Base-by-base conservation (phyloP, 768 basidiomycete genomes). In the Cyathus striatus region DNA sequence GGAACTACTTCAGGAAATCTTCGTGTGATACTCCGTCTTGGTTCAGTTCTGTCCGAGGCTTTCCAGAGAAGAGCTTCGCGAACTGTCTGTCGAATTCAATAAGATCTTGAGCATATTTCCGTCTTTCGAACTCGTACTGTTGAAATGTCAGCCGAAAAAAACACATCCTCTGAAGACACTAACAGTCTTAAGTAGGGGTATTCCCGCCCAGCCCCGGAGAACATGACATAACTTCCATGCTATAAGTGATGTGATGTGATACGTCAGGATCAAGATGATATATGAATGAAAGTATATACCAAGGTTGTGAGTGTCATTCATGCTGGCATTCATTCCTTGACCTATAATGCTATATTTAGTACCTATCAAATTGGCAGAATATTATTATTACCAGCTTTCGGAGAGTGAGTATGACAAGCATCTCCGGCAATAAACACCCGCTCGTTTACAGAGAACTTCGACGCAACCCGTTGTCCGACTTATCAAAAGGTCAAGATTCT, bases 391-490 rank as follows among this genome's bases (percentile, higher is more conserved):
- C 81, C 78, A 47, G 78, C 79, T 63, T 83, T 83, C 0, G 80
- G 79, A 0, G 76, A 81, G 59, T 81, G 80, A 1, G 79, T 81
- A 54, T 81, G 81, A 45, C 82, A 86, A 0, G 84, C 86, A 56
- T 87, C 86, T 0, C 86, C 86, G 1, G 78, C 81, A 43, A 90
- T 86, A 57, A 89, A 88, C 1, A 86, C 72, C 1, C 86, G 74
- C 2, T 83, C 71, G n/a, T 75, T 56, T 2, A 73, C 61, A 18
- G 78, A 77, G 57, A 73, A 89, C 9, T 63, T 66, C 4, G 81
- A 74, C 5, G 86, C 84, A 1, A 89, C 79, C 10, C 86, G 77
- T 53, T 89, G 87, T 1, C 85, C 85, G 44, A 88, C 86, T 84
- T 10, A 9, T 30, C 27, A n/a, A 30, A 30, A n/a, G n/a, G n/a